These are phyloP conservation scores for Raphanus raphanistrum DNA, from an alignment of 345 rosid genomes.

Conservation along the genomic window DNA sequence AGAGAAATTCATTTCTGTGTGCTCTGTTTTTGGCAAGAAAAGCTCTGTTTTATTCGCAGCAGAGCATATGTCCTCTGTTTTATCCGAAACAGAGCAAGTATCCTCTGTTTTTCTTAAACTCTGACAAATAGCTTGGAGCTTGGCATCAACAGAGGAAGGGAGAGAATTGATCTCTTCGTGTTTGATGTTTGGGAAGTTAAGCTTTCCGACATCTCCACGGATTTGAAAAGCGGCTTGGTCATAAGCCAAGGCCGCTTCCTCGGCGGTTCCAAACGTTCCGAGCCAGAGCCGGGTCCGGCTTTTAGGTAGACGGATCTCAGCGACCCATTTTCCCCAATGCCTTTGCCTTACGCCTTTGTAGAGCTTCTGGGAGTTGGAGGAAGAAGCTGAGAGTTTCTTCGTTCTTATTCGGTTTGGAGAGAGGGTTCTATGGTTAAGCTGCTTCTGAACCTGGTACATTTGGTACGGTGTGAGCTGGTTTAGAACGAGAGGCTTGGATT, in stretches of 20 bases:
- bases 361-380: constrained; percentile 49
- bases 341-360: constrained; percentile 91
- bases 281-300: constrained; percentile 93
- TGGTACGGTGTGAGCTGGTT: constrained; percentile 67
- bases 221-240: constrained; percentile 84
- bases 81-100: constrained; percentile 37
- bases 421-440: constrained; percentile 47
- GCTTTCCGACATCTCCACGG: constrained; percentile 76
- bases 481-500: constrained; percentile 57
- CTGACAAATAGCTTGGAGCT: constrained; percentile 77
- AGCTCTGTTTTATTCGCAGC: constrained; percentile 13
- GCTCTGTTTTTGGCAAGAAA: constrained; percentile 33
- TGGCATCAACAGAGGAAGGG: constrained; percentile 81
- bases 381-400: constrained; percentile 49
- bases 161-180: constrained; percentile 64
- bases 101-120: constrained; percentile 56
- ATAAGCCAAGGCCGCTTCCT: constrained; percentile 91
- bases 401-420: constrained; percentile 60
- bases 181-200: constrained; percentile 73
- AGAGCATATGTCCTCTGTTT: constrained; percentile 15
- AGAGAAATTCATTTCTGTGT: constrained; percentile 23
- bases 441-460: constrained; percentile 66
- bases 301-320: constrained; percentile 90
- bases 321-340: constrained; percentile 98
- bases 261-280: constrained; percentile 91